A percentile compares a stretch with the other conserved stretches of the same genome.
These are phyloP conservation scores for Cyclotella kingstonii DNA, from an alignment of 108 stramenopile species.

Conservation along the genomic window DNA sequence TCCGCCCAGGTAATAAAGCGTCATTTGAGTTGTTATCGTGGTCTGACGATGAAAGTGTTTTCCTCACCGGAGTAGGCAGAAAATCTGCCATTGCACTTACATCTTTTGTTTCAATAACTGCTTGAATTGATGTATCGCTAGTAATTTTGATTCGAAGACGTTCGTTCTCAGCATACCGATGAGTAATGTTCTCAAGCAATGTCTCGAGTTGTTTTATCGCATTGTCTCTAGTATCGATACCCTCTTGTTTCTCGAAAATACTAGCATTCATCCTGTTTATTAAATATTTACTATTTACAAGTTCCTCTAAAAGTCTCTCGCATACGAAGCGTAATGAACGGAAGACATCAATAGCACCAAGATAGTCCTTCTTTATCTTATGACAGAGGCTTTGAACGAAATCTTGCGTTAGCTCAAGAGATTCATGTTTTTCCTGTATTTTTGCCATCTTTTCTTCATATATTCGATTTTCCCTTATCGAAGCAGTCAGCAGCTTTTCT, in stretches of 20 bases:
- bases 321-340: conserved; percentile 2
- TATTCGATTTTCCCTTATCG: conserved; percentile 14
- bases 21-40: conserved; percentile 1
- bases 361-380: conserved; percentile 19
- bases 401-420: conserved; percentile 9
- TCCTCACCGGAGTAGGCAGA: conserved; percentile 12
- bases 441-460: conserved; percentile 37
- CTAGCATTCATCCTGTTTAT: neutral
- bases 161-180: conserved; percentile 39
- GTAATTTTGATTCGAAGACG: conserved; percentile 28
- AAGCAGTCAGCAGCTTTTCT: conserved; percentile 13
- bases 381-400: conserved; percentile 9
- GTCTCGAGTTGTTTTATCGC: conserved; percentile 30
- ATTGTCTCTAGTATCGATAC: conserved; percentile 20
- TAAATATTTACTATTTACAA: neutral
- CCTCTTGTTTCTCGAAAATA: conserved; percentile 12
- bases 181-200: conserved; percentile 34
- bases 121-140: conserved; percentile 23
- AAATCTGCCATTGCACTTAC: conserved; percentile 25
- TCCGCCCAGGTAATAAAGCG: conserved; percentile 38
- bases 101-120: conserved; percentile 19
- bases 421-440: conserved; percentile 25
- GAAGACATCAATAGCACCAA: conserved; percentile 10
- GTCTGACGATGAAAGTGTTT: neutral
- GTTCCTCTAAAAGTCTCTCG: conserved; percentile 13